These are phyloP conservation scores for Lentinus tigrinus DNA, from an alignment of 768 basidiomycete genomes.

Conservation along the genomic window DNA sequence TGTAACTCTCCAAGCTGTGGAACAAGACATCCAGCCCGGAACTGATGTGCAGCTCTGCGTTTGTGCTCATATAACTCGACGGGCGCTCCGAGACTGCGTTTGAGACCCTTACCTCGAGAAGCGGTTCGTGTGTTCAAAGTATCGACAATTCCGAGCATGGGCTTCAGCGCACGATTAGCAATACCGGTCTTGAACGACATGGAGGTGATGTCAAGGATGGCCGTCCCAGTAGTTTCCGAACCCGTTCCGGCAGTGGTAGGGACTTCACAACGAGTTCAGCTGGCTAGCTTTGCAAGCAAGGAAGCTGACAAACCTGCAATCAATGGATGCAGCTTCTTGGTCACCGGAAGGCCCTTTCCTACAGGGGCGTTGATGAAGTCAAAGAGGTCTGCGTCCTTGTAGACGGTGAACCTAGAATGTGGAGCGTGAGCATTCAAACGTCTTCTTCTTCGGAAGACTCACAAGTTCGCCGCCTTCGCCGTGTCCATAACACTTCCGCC, in stretches of 20 bases:
- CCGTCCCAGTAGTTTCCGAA: conserved; percentile 92
- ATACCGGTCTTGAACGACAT: conserved; percentile 96
- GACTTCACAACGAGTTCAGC: conserved; percentile 32
- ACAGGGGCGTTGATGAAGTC: conserved; percentile 98
- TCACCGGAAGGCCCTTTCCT: conserved; percentile 87
- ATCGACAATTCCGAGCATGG: conserved; percentile 78
- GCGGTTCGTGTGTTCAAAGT: conserved; percentile 90
- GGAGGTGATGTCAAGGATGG: conserved; percentile 91
- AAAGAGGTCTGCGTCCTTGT: conserved; percentile 88
- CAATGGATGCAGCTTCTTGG: conserved; percentile 71
- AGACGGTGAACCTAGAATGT: conserved; percentile 71
- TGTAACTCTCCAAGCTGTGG: conserved; percentile 94
- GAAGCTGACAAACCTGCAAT: conserved; percentile 59
- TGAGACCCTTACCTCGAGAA: conserved; percentile 38
- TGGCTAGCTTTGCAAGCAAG: background rate
- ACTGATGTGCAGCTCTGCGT: conserved; percentile 79
- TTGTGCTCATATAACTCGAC: background rate
- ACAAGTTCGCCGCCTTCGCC: conserved; percentile 93
- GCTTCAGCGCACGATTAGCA: conserved; percentile 87
- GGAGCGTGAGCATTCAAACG: background rate
- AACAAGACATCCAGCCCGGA: conserved; percentile 95
- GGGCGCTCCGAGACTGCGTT: background rate
- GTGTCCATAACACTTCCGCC: conserved; percentile 97
- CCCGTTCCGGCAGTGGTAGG: conserved; percentile 86
- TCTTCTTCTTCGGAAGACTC: conserved; percentile 18